A percentile compares a stretch with the other conserved stretches of the same genome.
Evolutionary conservation across 345 rosid species (phyloP).

Genomic region (Populus deltoides): DNA sequence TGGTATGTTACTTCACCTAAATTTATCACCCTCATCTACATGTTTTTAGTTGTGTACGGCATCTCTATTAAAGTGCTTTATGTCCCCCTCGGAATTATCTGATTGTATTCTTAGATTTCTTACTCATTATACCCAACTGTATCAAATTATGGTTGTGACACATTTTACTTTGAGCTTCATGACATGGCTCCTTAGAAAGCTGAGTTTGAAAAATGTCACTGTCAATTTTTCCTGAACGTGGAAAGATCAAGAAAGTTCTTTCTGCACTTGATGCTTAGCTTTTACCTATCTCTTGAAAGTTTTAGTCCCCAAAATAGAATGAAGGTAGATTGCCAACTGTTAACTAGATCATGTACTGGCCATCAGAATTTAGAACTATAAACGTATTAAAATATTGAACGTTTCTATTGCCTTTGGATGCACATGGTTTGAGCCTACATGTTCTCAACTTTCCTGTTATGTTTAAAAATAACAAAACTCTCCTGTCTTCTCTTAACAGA

Average conservation of each 20-base stretch:
- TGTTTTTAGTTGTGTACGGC: conserved; percentile 7
- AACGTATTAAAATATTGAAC: neutral
- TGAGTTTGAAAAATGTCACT: neutral
- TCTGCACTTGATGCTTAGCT: neutral
- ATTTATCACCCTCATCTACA: conserved; percentile 5
- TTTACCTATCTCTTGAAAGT: neutral
- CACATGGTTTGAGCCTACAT: neutral
- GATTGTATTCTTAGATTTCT: neutral
- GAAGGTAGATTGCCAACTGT: neutral
- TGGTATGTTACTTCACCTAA: conserved; percentile 43
- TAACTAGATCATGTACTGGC: neutral
- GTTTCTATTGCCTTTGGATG: neutral
- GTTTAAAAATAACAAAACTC: neutral
- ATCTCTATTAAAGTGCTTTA: neutral
- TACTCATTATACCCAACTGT: neutral
- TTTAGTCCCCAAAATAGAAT: neutral
- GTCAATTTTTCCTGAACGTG: neutral
- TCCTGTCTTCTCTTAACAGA: neutral
- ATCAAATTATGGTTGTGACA: neutral
- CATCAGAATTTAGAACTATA: neutral
- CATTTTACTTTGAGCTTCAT: neutral
- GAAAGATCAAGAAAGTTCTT: neutral
- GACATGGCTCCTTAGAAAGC: neutral
- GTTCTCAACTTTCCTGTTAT: neutral
- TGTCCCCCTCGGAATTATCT: neutral